Conservation (phyloP, 1,284 basidiomycete species). For the Athelia sp. region DNA sequence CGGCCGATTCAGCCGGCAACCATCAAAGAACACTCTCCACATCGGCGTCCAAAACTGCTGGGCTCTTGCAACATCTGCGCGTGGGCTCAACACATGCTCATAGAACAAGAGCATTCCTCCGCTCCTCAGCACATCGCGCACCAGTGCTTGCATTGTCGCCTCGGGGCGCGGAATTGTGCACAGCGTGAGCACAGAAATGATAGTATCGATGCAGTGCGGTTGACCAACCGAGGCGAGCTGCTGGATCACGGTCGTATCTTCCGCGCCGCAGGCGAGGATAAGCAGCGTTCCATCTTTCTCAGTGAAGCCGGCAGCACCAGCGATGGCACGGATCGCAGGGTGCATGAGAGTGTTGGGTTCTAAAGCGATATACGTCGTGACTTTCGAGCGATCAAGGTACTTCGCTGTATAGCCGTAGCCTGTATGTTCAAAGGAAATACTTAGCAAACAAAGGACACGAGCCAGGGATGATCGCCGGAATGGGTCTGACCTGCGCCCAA, state of each 20-base stretch:
- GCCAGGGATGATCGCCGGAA: background rate
- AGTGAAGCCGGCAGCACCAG: constrained; percentile 30
- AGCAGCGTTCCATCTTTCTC: constrained; percentile 31
- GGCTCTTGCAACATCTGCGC: constrained; percentile 46
- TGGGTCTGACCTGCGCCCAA: constrained; percentile 55
- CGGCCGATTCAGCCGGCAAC: background rate
- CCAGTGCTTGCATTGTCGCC: constrained; percentile 35
- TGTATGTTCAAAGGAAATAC: constrained; percentile 12
- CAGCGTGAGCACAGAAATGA: constrained; percentile 54
- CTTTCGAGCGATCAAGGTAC: constrained; percentile 35
- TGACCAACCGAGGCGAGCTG: constrained; percentile 28
- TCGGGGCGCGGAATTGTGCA: constrained; percentile 55
- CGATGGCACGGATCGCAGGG: constrained; percentile 27
- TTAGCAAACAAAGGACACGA: constrained; percentile 14
- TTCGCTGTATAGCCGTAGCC: constrained; percentile 38
- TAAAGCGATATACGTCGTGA: constrained; percentile 43
- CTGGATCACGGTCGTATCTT: constrained; percentile 43
- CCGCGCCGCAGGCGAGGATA: constrained; percentile 51
- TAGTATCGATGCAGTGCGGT: constrained; percentile 41
- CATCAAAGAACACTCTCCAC: background rate
- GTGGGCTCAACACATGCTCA: constrained; percentile 57
- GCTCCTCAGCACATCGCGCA: constrained; percentile 43
- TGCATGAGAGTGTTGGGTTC: constrained; percentile 47
- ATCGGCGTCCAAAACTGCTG: background rate
- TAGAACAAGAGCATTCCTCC: constrained; percentile 58